Evolutionary conservation across 2,329 filamentous ascomycete species (phyloP).

Genomic region (Penicillium sp.): DNA sequence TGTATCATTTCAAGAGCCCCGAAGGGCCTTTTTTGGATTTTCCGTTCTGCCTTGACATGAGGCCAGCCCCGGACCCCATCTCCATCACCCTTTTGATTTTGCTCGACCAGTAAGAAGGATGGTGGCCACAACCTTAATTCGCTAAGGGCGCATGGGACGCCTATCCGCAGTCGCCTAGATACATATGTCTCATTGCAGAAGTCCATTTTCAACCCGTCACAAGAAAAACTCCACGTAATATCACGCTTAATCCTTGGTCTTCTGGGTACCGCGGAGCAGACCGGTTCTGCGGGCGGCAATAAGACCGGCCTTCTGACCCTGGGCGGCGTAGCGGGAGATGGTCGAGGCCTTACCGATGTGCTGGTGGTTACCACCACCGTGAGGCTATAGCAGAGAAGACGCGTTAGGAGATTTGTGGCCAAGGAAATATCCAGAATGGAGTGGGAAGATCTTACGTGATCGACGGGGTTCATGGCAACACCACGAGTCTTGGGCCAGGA

Average conservation of each 20-base stretch:
- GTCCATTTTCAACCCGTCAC: constrained; percentile 44
- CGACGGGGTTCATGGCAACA: constrained; percentile 99
- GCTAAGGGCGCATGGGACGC: constrained; percentile 41
- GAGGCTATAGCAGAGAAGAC: constrained; percentile 55
- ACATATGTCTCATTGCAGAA: constrained; percentile 46
- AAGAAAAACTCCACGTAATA: constrained; percentile 62
- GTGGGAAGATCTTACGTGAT: constrained; percentile 67
- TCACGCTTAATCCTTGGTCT: constrained; percentile 90
- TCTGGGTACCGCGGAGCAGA: constrained; percentile 99
- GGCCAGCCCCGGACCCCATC: constrained; percentile 28
- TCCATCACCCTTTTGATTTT: constrained; percentile 31
- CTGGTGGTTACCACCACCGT: constrained; percentile 99
- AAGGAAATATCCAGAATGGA: neutral
- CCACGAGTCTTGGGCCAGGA: constrained; percentile 99
- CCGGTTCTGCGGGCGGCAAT: constrained; percentile 99
- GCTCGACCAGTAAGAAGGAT: constrained; percentile 35
- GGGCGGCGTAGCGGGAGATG: constrained; percentile 95
- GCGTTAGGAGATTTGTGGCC: constrained; percentile 21
- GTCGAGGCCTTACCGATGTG: constrained; percentile 99
- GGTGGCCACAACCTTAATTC: constrained; percentile 44
- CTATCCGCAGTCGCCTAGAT: constrained; percentile 44
- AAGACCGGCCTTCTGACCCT: constrained; percentile 99
- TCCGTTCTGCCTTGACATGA: constrained; percentile 28
- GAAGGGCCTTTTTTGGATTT: constrained; percentile 27
- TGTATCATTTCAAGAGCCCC: constrained; percentile 30